Conservation (phyloP, 352 stramenopile species). For the Thalassiosira livingstoniorum region DNA sequence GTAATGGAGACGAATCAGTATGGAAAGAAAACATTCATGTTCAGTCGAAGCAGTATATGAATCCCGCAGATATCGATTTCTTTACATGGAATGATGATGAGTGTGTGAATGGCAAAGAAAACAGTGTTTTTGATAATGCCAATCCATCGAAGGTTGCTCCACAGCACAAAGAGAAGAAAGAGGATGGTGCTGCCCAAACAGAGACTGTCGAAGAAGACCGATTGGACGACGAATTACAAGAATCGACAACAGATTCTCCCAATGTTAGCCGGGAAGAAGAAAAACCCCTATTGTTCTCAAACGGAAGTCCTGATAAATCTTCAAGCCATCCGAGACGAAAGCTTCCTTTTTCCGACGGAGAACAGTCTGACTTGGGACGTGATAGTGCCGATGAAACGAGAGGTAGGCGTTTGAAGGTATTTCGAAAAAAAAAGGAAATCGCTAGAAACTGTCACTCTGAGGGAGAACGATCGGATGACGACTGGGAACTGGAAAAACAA, state of each 20-base stretch:
- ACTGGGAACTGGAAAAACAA: neutral
- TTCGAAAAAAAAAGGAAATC: neutral
- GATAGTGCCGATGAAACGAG: too few species aligned
- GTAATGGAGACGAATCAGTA: neutral
- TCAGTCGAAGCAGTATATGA: neutral
- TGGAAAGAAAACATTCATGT: constrained; percentile 1
- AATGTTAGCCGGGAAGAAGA: neutral
- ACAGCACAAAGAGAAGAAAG: neutral
- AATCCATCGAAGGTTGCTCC: neutral
- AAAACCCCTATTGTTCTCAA: neutral
- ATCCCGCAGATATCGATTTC: neutral
- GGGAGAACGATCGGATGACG: neutral
- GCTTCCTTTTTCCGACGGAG: neutral
- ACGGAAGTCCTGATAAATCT: too few species aligned
- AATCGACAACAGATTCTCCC: neutral
- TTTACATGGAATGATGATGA: neutral
- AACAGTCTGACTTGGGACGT: neutral
- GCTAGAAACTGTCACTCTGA: neutral
- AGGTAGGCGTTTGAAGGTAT: too few species aligned
- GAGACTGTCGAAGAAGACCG: too few species aligned
- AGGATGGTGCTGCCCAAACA: too few species aligned
- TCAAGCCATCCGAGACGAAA: neutral
- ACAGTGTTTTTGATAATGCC: neutral
- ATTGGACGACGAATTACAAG: neutral
- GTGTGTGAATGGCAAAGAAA: neutral